phyloP scores from a whole-genome alignment of 2,329 filamentous ascomycete species.

The Pseudogymnoascus sp. region DNA sequence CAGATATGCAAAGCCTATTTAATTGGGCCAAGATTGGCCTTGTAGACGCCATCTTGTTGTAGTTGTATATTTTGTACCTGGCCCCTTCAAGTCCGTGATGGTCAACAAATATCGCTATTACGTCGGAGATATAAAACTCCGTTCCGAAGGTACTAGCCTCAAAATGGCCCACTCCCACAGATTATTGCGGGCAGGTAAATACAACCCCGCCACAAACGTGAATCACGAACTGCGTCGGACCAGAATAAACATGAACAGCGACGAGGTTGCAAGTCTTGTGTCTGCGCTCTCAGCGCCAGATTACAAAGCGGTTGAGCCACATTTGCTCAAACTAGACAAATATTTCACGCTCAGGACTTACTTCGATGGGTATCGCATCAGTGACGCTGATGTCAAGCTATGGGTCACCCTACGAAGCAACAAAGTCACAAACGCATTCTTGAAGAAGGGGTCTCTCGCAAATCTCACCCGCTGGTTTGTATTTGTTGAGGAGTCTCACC shows the following conservation, averaged over 20 bases:
- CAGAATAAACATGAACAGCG: constrained; percentile 44
- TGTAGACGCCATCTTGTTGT: constrained; percentile 24
- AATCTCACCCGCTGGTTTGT: constrained; percentile 83
- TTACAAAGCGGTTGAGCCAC: constrained; percentile 74
- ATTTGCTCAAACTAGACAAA: constrained; percentile 71
- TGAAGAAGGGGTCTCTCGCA: constrained; percentile 68
- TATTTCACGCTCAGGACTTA: constrained; percentile 83
- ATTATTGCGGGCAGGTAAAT: constrained; percentile 9
- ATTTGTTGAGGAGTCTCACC: constrained; percentile 74
- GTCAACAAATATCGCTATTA: constrained; percentile 1
- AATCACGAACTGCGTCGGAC: neutral
- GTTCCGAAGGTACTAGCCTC: neutral
- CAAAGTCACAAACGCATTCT: constrained; percentile 71
- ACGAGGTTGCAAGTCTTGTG: constrained; percentile 47
- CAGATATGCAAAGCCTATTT: constrained; percentile 24
- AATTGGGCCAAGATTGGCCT: constrained; percentile 28
- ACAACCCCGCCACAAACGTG: constrained; percentile 4
- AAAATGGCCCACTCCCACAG: neutral
- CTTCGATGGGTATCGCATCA: constrained; percentile 71
- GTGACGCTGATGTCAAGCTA: constrained; percentile 69
- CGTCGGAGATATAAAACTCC: neutral
- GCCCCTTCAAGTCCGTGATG: neutral
- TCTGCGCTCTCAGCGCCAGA: constrained; percentile 52
- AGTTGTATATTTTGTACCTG: constrained; percentile 3
- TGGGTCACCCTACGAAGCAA: constrained; percentile 81